Percentiles rank a stretch among this genome's conserved stretches.
These are phyloP conservation scores for Cerrena zonata DNA, from an alignment of 1,284 basidiomycete species.

Conservation along the genomic window DNA sequence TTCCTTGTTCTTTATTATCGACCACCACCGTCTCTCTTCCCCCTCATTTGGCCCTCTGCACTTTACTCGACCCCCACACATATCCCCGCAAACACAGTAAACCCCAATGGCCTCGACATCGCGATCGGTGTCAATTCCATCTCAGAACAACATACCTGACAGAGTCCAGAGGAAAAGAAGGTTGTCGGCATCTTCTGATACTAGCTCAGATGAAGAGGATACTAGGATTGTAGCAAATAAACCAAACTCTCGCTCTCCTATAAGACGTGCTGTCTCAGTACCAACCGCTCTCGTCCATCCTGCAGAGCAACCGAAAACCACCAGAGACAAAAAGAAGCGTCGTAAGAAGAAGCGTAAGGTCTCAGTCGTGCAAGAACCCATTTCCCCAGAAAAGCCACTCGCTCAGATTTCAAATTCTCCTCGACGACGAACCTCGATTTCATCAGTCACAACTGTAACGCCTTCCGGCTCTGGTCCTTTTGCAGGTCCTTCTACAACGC, in stretches of 20 bases:
- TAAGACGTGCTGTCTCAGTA: background rate
- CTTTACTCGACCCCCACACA: too few relatives aligned
- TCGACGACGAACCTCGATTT: background rate
- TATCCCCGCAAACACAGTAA: too few relatives aligned
- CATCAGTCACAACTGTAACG: background rate
- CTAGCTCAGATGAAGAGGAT: background rate
- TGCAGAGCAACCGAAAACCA: constrained; percentile 7
- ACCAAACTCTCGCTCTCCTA: background rate
- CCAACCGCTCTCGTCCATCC: background rate
- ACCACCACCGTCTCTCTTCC: too few relatives aligned
- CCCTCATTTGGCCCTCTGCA: too few relatives aligned
- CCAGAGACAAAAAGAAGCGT: constrained; percentile 23
- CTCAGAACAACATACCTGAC: background rate
- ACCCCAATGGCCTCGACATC: background rate
- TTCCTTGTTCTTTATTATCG: too few relatives aligned
- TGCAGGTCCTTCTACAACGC: background rate
- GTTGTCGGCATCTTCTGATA: background rate
- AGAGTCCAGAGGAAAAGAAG: constrained; percentile 3
- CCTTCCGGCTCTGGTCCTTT: background rate
- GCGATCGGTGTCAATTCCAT: background rate
- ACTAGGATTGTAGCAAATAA: background rate
- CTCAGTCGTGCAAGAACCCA: constrained; percentile 14
- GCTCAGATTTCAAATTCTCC: background rate
- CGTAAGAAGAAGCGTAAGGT: constrained; percentile 22
- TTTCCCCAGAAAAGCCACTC: background rate